Base-by-base conservation (phyloP, 495 filamentous ascomycete genomes). In the Staphylotrichum longicolle region DNA sequence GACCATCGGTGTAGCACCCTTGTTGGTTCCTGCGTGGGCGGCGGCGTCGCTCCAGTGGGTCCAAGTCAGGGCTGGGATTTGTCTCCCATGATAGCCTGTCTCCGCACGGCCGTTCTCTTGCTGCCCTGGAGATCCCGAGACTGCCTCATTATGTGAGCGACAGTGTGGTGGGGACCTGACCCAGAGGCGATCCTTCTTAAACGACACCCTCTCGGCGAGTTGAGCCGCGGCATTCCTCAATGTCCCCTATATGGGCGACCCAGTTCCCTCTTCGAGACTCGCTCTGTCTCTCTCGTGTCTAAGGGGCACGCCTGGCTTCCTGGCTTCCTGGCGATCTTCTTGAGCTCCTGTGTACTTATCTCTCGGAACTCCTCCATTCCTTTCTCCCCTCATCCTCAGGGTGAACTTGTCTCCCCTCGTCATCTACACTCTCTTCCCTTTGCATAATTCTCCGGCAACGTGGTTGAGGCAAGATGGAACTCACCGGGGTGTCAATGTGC, bases 241-340 rank as follows among this genome's bases (percentile, higher is more conserved):
- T 55, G 49, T 60, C 69, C 66, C 58, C 66, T 61, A 73, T 71
- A 70, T 66, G 64, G 66, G 44, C 30, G 54, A 44, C 27, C 52
- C 61, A 64, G 70, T 71, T 59, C 41, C 63, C 59, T 48, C 54
- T 64, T 58, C 54, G 58, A 63, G 52, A 41, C n/a, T 34, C 46
- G 9, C 57, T 27, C 54, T 58, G 64, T 63, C 65, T 51, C 58
- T 68, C 59, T 34, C 20, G 20, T 66, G 60, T 63, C 64, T 58
- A 58, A 69, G 62, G 57, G 60, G 30, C 37, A 30, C 37, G 37
- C 39, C 57, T 14, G 14, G 30, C 14, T 37, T 51, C 39, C 57
- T 14, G 14, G 30, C 14, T 37, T 51, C 42, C 63, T 61, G 57
- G 60, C 57, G 61, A 64, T 62, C 60, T n/a, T 44, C 33, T 49